Evolutionary conservation across 495 filamentous ascomycete genomes (phyloP).

Genomic region (Achaetomiella virescens): DNA sequence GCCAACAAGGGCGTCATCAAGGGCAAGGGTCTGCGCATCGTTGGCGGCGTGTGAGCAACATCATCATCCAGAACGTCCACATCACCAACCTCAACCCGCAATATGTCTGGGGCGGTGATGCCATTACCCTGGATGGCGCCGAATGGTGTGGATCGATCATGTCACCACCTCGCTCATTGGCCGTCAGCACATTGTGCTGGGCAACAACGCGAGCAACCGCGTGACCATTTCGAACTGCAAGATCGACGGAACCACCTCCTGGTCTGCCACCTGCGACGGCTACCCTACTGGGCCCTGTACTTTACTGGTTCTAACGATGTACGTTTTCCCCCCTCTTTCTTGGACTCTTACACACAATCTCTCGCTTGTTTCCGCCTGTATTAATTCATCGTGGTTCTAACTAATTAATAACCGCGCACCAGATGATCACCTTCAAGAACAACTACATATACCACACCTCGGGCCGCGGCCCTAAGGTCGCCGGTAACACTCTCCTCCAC

Average conservation of each 20-base stretch:
- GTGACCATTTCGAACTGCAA: slow-evolving; percentile 7
- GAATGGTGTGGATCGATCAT: slow-evolving; percentile 7
- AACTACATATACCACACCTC: slow-evolving; percentile 2
- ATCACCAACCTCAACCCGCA: slow-evolving; percentile 7
- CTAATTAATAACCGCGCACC: too few relatives aligned
- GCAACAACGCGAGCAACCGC: not conserved
- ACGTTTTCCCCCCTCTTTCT: slow-evolving; percentile 14
- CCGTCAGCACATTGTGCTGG: slow-evolving; percentile 3
- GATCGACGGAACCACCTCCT: not conserved
- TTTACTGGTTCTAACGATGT: slow-evolving; percentile 11
- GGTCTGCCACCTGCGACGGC: slow-evolving; percentile 4
- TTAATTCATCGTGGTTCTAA: too few relatives aligned
- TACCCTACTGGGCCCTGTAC: slow-evolving; percentile 9
- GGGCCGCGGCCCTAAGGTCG: slow-evolving; percentile 1
- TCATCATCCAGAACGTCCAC: slow-evolving; percentile 7
- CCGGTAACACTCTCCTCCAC: slow-evolving; percentile 4
- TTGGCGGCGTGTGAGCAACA: not conserved
- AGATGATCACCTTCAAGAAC: slow-evolving; percentile 9
- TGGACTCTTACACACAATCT: too few relatives aligned
- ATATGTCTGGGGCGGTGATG: slow-evolving; percentile 7
- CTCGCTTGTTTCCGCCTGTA: too few relatives aligned
- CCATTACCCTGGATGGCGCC: slow-evolving; percentile 4
- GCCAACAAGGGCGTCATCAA: slow-evolving; percentile 7
- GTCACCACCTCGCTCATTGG: slow-evolving; percentile 2
- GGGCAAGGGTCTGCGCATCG: slow-evolving; percentile 5